Conservation (phyloP, 169 alveolate species). For the Cryptosporidium ryanae region DNA sequence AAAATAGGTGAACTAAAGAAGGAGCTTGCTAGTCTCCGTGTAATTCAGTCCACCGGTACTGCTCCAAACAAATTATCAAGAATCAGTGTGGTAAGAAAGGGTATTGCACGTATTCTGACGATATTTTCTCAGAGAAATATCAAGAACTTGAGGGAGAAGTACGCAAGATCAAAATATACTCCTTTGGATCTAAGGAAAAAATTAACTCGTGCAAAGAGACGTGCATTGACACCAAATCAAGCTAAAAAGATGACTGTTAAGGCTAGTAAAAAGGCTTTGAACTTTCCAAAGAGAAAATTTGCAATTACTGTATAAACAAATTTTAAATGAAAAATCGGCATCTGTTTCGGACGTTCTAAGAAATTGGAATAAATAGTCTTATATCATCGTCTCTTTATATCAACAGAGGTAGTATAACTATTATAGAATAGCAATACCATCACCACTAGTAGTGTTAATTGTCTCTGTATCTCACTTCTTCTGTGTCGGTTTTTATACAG, state of each 20-base stretch:
- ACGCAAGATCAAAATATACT: constrained; percentile 84
- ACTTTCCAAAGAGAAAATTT: constrained; percentile 86
- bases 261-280: constrained; percentile 82
- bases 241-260: constrained; percentile 86
- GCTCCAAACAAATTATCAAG: constrained; percentile 90
- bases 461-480: too few species aligned
- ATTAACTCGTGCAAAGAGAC: constrained; percentile 92
- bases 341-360: too few species aligned
- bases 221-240: constrained; percentile 89
- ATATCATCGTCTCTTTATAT: too few species aligned
- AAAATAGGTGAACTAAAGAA: constrained; percentile 91
- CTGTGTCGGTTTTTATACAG: too few species aligned
- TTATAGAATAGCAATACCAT: too few species aligned
- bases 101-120: constrained; percentile 93
- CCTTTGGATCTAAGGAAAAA: constrained; percentile 92
- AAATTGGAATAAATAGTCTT: too few species aligned
- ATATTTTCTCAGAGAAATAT: constrained; percentile 90
- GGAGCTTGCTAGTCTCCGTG: constrained; percentile 91
- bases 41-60: constrained; percentile 91
- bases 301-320: constrained; percentile 78
- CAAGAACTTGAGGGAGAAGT: constrained; percentile 86
- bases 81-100: constrained; percentile 90
- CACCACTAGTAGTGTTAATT: too few species aligned
- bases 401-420: too few species aligned
- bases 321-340: not conserved